Base-by-base conservation (phyloP, 1,284 basidiomycete species). In the Amylostereum areolatum region DNA sequence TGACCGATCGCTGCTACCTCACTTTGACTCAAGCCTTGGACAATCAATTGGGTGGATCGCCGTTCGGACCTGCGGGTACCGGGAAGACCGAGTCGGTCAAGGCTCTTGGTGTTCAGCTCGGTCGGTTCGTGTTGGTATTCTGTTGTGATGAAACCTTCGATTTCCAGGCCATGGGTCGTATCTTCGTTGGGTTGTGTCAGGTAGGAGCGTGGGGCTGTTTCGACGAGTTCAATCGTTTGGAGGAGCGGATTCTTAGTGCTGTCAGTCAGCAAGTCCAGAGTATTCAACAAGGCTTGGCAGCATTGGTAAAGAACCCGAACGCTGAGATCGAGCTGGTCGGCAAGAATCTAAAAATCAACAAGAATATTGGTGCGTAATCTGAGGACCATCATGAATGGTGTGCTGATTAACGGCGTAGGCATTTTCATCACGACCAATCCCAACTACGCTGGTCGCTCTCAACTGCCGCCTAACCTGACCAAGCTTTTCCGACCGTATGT, bases 71-170 rank as follows among this genome's bases (percentile, higher is more conserved):
- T 36, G 97, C 97, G 31, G 97, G 97, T 63, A 99, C 97, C 89
- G 92, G 92, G 31, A 99, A 99, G 76, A 99, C 97, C 0, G 97
- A 99, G 69, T 99, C 96, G 0, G 97, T 99, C 64, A 99, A 99
- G 68, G 96, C 97, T 1, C 85, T 99, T 28, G 97, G 97, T 49
- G 92, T 97, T 1, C 95, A 97, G 62, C 83, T 99, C 5, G 97
- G 97, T 44, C 87, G 95, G 43, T 98, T 99, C 62, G 97, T 99
- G 18, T 76, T 99, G 44, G 97, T 99, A 31, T 99, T 99, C 74
- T 99, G 97, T 66, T 99, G 97, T 64, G 97, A 99, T 69, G 96
- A 99, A 68, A 97, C 92, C 0, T 99, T 99, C 67, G 97, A 99
- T 70, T 98, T 98, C 77, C 94, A 98, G 64, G 97, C 97, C 2